phyloP scores from a whole-genome alignment of 169 alveolate species.

The Fabrea salina region DNA sequence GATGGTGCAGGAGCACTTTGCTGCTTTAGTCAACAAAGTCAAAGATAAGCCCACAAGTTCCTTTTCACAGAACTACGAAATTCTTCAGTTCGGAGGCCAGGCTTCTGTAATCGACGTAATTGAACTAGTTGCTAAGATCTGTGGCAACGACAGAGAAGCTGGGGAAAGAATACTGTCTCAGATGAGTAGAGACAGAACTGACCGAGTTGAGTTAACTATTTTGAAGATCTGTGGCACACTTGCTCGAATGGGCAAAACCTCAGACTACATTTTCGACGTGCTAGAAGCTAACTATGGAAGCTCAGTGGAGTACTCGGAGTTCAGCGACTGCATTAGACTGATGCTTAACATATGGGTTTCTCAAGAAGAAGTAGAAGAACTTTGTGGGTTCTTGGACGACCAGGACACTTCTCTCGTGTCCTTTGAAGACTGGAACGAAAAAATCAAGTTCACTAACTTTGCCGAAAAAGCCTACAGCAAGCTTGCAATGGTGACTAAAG shows the following conservation, averaged over 20 bases:
- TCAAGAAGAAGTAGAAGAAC: constrained; percentile 18
- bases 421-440: constrained; percentile 4
- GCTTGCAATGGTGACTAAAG: constrained; percentile 21
- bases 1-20: background rate
- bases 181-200: background rate
- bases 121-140: background rate
- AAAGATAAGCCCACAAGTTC: background rate
- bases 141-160: constrained; percentile 17
- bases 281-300: background rate
- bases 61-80: background rate
- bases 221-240: constrained; percentile 3
- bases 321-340: constrained; percentile 3
- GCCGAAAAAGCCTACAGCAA: constrained; percentile 23
- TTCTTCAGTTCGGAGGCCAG: background rate
- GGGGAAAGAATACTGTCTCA: constrained; percentile 17
- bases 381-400: background rate
- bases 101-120: constrained; percentile 23
- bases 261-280: constrained; percentile 14
- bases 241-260: constrained; percentile 26
- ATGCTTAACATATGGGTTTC: constrained; percentile 22
- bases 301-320: background rate
- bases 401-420: background rate
- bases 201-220: background rate
- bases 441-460: background rate
- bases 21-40: background rate